Evolutionary conservation across 139 green algal genomes (phyloP).

Genomic region (Tetraselmis striata): DNA sequence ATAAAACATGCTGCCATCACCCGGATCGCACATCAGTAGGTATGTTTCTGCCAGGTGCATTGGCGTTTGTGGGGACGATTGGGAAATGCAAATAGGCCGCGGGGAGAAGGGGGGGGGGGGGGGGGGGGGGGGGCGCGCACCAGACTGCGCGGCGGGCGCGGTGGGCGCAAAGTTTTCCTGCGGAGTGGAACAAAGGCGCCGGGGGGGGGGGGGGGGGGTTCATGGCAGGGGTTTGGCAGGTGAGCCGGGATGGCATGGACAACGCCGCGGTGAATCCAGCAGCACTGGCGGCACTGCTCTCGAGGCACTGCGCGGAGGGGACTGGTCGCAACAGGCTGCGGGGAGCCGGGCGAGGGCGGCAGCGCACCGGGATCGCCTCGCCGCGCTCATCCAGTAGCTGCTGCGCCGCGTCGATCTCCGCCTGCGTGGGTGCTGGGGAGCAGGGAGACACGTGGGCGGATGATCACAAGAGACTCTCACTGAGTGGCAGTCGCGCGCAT

Average conservation of each 20-base stretch:
- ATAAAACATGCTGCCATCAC: slow-evolving; percentile 16
- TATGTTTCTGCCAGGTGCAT: no score
- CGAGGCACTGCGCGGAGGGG: background rate
- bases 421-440: background rate
- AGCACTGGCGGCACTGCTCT: background rate
- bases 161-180: slow-evolving; percentile 72
- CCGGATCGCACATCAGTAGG: slow-evolving; percentile 44
- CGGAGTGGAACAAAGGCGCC: no score
- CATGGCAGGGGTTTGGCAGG: slow-evolving; percentile 48
- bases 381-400: background rate
- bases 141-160: no score
- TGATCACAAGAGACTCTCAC: background rate
- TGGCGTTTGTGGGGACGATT: no score
- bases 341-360: background rate
- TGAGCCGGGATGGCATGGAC: slow-evolving; percentile 18
- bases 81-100: no score
- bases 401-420: background rate
- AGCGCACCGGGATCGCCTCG: background rate
- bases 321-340: no score
- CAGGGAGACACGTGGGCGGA: slow-evolving; percentile 9
- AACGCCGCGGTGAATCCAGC: slow-evolving; percentile 24
- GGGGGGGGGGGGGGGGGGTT: no score
- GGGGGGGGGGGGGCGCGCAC: no score
- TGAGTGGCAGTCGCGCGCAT: background rate
- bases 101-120: no score